Evolutionary conservation across 1,284 basidiomycete species (phyloP).

Genomic region (Garcileccinum viscosum): DNA sequence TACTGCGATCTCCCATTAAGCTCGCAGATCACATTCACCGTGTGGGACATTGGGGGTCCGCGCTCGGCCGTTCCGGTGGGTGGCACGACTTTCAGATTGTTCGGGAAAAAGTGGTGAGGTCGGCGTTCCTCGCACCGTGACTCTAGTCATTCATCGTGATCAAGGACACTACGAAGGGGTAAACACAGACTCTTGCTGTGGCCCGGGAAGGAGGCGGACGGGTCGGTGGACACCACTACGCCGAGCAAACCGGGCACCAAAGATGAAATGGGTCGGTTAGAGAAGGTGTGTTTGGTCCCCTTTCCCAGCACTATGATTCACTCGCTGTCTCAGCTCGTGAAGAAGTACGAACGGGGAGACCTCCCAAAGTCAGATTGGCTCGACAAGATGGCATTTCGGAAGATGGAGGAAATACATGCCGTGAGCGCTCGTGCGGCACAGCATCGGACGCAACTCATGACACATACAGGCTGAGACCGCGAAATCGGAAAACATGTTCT

Average conservation of each 20-base stretch:
- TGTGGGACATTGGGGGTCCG: slow-evolving; percentile 91
- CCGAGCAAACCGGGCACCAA: slow-evolving; percentile 82
- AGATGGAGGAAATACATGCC: slow-evolving; percentile 92
- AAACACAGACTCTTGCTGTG: slow-evolving; percentile 91
- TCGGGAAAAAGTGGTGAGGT: slow-evolving; percentile 87
- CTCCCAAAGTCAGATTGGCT: slow-evolving; percentile 96
- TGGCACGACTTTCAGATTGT: slow-evolving; percentile 88
- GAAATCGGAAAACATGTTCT: slow-evolving; percentile 88
- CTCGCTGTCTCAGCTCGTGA: slow-evolving; percentile 73
- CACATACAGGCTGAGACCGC: slow-evolving; percentile 75
- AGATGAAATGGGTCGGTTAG: slow-evolving; percentile 94
- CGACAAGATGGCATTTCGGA: slow-evolving; percentile 90
- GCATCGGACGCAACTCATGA: slow-evolving; percentile 3
- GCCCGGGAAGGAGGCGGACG: slow-evolving; percentile 85
- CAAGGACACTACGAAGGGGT: slow-evolving; percentile 85
- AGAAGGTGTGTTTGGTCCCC: slow-evolving; percentile 70
- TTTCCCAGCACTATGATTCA: not conserved
- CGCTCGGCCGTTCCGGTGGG: slow-evolving; percentile 81
- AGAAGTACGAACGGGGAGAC: slow-evolving; percentile 95
- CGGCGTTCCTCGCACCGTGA: not conserved
- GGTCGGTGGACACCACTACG: slow-evolving; percentile 79
- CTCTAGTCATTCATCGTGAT: slow-evolving; percentile 10
- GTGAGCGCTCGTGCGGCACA: slow-evolving; percentile 51
- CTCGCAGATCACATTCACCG: slow-evolving; percentile 91
- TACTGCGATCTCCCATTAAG: slow-evolving; percentile 90